A percentile compares a stretch with the other conserved stretches of the same genome.
These are phyloP conservation scores for Pezicula radicicola DNA, from an alignment of 2,329 filamentous ascomycete genomes.

Conservation along the genomic window DNA sequence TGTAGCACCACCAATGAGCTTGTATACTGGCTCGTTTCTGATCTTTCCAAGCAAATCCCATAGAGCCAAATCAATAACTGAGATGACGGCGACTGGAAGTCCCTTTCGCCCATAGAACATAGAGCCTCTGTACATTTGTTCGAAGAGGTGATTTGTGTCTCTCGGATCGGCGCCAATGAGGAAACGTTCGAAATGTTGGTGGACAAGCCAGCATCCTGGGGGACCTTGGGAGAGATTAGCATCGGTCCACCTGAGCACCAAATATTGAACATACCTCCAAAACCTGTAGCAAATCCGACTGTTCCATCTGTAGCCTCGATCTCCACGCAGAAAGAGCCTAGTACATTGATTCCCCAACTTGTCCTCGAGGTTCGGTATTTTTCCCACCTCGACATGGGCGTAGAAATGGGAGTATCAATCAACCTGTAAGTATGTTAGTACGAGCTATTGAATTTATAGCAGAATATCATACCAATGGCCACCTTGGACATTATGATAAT, in stretches of 20 bases:
- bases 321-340: slow-evolving; percentile 89
- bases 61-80: slow-evolving; percentile 86
- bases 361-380: slow-evolving; percentile 84
- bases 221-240: slow-evolving; percentile 50
- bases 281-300: slow-evolving; percentile 91
- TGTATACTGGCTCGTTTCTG: slow-evolving; percentile 89
- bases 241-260: not conserved
- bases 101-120: slow-evolving; percentile 98
- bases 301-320: slow-evolving; percentile 86
- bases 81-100: slow-evolving; percentile 85
- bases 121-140: slow-evolving; percentile 93
- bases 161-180: slow-evolving; percentile 83
- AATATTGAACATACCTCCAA: slow-evolving; percentile 58
- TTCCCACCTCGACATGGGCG: slow-evolving; percentile 86
- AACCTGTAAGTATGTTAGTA: slow-evolving; percentile 63
- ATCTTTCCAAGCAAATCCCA: slow-evolving; percentile 94
- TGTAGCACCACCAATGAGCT: slow-evolving; percentile 88
- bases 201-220: slow-evolving; percentile 89
- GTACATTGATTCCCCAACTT: slow-evolving; percentile 92
- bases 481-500: slow-evolving; percentile 89
- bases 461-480: slow-evolving; percentile 58
- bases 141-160: slow-evolving; percentile 88
- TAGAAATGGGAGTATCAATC: slow-evolving; percentile 88
- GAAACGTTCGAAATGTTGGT: slow-evolving; percentile 92
- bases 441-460: slow-evolving; percentile 5